phyloP scores from a whole-genome alignment of 805 yeast genomes.

The Saccharomycopsis microspora region DNA sequence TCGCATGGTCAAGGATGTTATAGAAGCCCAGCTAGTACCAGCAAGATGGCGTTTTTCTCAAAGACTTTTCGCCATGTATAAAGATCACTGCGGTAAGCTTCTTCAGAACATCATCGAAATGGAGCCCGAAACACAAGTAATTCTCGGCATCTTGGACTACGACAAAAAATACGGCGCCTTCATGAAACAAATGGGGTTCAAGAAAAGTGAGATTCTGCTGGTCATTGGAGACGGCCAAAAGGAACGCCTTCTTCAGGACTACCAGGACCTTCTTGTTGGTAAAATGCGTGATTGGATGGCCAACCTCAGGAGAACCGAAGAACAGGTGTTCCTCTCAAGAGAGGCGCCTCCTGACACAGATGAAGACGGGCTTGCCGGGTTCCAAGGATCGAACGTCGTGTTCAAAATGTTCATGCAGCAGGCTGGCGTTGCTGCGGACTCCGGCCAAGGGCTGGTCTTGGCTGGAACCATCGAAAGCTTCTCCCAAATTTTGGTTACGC shows the following conservation, averaged over 20 bases:
- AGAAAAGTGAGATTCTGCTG: slow-evolving; percentile 36
- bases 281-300: slow-evolving; percentile 82
- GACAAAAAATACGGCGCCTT: slow-evolving; percentile 56
- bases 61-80: slow-evolving; percentile 54
- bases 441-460: slow-evolving; percentile 69
- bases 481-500: slow-evolving; percentile 42
- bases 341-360: slow-evolving; percentile 64
- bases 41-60: slow-evolving; percentile 60
- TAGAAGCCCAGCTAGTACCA: slow-evolving; percentile 54
- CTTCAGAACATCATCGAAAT: slow-evolving; percentile 51
- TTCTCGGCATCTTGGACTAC: slow-evolving; percentile 64
- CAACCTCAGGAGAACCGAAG: slow-evolving; percentile 57
- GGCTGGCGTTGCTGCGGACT: slow-evolving; percentile 76
- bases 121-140: slow-evolving; percentile 71
- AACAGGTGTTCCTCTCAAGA: slow-evolving; percentile 50
- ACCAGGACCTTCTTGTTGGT: slow-evolving; percentile 52
- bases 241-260: slow-evolving; percentile 65
- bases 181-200: slow-evolving; percentile 38
- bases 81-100: slow-evolving; percentile 49
- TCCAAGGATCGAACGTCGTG: slow-evolving; percentile 71
- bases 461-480: slow-evolving; percentile 71
- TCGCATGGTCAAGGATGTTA: slow-evolving; percentile 41
- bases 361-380: slow-evolving; percentile 48
- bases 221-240: slow-evolving; percentile 63
- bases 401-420: slow-evolving; percentile 83